Percentiles rank a stretch among this genome's conserved stretches.
These are phyloP conservation scores for Tuber calosporum DNA, from an alignment of 495 filamentous ascomycete species.

Conservation along the genomic window DNA sequence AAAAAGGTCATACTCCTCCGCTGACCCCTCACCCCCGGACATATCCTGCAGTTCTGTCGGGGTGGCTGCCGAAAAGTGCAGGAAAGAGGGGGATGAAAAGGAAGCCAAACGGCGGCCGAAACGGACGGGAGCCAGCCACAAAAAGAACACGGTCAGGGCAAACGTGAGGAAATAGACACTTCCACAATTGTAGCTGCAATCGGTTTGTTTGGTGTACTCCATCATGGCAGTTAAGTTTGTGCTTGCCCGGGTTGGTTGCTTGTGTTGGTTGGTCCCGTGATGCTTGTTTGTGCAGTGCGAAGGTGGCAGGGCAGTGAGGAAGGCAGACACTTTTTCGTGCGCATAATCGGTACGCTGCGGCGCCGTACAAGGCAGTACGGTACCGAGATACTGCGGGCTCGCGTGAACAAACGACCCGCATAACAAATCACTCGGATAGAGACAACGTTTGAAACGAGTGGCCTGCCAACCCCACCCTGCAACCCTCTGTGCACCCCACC, in stretches of 20 bases:
- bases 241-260: background rate
- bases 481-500: background rate
- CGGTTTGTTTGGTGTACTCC: background rate
- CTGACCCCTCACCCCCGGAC: background rate
- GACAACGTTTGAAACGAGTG: background rate
- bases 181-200: background rate
- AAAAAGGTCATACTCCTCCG: background rate
- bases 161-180: background rate
- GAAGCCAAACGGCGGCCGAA: background rate
- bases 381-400: background rate
- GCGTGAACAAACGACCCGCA: background rate
- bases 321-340: background rate
- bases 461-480: background rate
- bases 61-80: background rate
- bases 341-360: background rate
- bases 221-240: background rate
- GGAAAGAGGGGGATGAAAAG: background rate
- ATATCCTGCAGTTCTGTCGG: background rate
- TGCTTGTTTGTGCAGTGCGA: background rate
- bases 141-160: background rate
- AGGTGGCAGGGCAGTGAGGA: background rate
- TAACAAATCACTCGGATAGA: background rate
- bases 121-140: background rate
- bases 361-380: background rate
- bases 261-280: background rate